Conservation (phyloP, 768 basidiomycete genomes). For the Boletus vinaceobasis region DNA sequence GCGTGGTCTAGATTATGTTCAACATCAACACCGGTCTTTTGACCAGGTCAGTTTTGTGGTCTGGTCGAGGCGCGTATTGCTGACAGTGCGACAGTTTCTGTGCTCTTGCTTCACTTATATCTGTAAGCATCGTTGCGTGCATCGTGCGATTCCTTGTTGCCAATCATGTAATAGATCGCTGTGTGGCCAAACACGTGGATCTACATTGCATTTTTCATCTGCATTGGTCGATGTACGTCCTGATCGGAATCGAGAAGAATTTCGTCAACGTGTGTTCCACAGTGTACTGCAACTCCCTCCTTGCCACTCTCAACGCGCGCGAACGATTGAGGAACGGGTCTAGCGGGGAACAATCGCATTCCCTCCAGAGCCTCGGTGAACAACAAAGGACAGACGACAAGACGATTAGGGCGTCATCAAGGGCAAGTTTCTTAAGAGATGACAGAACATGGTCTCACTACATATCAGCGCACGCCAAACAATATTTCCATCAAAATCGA, state of each 20-base stretch:
- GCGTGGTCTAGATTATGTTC: conserved; percentile 42
- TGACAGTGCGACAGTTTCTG: conserved; percentile 37
- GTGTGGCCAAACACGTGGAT: conserved; percentile 51
- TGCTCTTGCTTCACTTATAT: conserved; percentile 55
- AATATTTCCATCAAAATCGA: conserved; percentile 68
- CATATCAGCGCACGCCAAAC: conserved; percentile 32
- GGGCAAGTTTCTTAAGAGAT: neutral
- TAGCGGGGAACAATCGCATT: conserved; percentile 28
- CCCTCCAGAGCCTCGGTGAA: conserved; percentile 22
- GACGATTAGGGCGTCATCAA: conserved; percentile 7
- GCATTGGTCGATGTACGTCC: conserved; percentile 55
- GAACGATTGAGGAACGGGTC: conserved; percentile 41
- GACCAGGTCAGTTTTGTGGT: conserved; percentile 19
- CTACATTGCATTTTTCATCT: conserved; percentile 64
- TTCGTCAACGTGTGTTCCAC: neutral
- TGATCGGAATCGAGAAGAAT: neutral
- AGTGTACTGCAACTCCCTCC: conserved; percentile 63
- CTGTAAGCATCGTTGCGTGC: conserved; percentile 33
- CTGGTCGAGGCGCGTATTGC: too few relatives aligned
- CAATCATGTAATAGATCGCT: conserved; percentile 38
- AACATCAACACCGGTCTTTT: conserved; percentile 43
- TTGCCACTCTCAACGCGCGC: conserved; percentile 59
- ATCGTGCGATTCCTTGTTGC: neutral
- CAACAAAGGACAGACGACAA: conserved; percentile 24
- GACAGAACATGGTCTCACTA: neutral